Conservation (phyloP, 2,329 filamentous ascomycete genomes). For the Colletotrichum magnum region DNA sequence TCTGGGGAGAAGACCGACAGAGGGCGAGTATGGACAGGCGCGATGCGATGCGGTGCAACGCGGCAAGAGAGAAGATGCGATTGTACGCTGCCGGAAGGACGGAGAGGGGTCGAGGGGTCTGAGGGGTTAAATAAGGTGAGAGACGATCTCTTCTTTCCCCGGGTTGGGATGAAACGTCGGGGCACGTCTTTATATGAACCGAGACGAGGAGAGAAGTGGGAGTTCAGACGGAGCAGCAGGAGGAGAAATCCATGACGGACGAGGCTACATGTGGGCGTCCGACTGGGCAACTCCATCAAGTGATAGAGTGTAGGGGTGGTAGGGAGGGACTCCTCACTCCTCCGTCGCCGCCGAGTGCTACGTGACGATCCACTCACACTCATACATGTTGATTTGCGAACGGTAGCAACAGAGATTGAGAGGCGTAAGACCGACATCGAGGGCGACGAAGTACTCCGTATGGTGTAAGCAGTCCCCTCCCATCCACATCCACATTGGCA, state of each 20-base stretch:
- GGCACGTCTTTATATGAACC: constrained; percentile 17
- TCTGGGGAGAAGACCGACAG: not conserved
- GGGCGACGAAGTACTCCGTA: too few relatives aligned
- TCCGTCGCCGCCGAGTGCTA: constrained; percentile 34
- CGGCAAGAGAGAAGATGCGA: not conserved
- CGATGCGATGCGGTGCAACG: constrained; percentile 26
- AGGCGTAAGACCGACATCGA: too few relatives aligned
- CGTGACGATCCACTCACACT: constrained; percentile 37
- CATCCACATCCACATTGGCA: too few relatives aligned
- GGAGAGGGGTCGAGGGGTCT: not conserved
- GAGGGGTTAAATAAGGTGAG: constrained; percentile 12
- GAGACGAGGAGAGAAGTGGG: not conserved
- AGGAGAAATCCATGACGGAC: not conserved
- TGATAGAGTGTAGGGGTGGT: too few relatives aligned
- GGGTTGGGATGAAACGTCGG: constrained; percentile 17
- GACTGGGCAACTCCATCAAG: constrained; percentile 5
- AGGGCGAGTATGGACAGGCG: not conserved
- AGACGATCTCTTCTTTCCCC: not conserved
- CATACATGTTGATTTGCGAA: too few relatives aligned
- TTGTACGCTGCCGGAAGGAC: constrained; percentile 7
- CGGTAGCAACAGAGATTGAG: too few relatives aligned
- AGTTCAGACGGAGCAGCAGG: not conserved
- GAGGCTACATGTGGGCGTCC: constrained; percentile 24
- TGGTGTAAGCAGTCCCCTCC: too few relatives aligned
- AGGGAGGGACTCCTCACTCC: not conserved